A percentile compares a stretch with the other conserved stretches of the same genome.
phyloP scores from a whole-genome alignment of 108 stramenopile species.

The Aurantiochytrium sp. region DNA sequence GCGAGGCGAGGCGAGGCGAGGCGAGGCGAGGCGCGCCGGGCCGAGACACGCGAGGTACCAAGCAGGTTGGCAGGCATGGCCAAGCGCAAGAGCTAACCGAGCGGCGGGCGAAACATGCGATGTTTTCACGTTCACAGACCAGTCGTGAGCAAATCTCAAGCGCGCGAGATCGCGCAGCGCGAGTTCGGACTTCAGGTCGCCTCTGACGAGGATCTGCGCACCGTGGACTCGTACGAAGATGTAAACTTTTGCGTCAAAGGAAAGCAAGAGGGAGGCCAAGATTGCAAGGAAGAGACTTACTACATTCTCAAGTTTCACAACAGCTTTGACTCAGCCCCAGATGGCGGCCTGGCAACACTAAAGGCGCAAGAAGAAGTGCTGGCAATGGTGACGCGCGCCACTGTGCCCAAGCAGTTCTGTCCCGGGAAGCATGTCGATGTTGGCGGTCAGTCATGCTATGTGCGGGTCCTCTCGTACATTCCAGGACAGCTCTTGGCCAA shows the following conservation, averaged over 20 bases:
- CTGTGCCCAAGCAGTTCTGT: neutral
- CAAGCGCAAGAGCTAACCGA: neutral
- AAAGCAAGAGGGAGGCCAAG: neutral
- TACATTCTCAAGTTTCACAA: neutral
- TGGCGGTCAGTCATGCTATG: neutral
- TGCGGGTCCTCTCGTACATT: neutral
- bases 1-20: no score
- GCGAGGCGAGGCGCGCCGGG: neutral
- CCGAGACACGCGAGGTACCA: neutral
- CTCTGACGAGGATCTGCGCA: neutral
- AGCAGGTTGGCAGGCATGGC: neutral
- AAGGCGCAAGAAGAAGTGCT: neutral
- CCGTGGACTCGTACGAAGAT: slow-evolving; percentile 14
- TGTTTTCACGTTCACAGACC: neutral
- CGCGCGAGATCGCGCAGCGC: neutral
- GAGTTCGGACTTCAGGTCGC: neutral
- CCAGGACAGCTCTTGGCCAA: neutral
- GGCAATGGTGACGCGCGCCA: neutral
- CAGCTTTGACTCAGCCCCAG: neutral
- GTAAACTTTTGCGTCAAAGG: neutral
- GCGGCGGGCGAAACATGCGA: no score
- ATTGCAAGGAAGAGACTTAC: neutral
- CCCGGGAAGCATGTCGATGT: neutral
- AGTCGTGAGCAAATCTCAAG: neutral
- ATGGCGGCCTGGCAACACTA: neutral